Conservation (phyloP, 352 stramenopile genomes). For the Globisporangium okanoganense region DNA sequence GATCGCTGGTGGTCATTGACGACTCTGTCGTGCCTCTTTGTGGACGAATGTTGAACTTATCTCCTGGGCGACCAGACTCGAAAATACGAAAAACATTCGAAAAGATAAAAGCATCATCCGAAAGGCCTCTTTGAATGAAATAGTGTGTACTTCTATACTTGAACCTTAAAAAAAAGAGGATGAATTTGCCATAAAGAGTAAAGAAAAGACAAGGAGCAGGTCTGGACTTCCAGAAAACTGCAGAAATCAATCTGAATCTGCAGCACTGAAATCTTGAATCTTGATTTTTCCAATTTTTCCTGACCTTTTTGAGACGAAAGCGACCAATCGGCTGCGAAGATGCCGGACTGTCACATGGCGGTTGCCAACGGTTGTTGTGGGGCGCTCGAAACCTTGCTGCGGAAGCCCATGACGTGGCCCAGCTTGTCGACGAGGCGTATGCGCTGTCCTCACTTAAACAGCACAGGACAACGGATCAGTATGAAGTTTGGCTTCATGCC, state of each 20-base stretch:
- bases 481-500: too few relatives aligned
- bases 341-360: neutral
- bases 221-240: neutral
- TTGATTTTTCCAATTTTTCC: neutral
- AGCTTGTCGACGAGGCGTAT: too few relatives aligned
- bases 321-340: neutral
- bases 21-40: neutral
- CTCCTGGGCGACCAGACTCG: neutral
- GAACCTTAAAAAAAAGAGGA: neutral
- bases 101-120: neutral
- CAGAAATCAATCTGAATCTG: neutral
- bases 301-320: neutral
- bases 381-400: too few relatives aligned
- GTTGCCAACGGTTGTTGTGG: too few relatives aligned
- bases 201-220: neutral
- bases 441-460: too few relatives aligned
- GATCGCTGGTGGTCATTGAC: neutral
- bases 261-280: neutral
- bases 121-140: neutral
- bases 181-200: neutral
- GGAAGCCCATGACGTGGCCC: too few relatives aligned
- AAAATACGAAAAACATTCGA: neutral
- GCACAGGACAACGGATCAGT: too few relatives aligned
- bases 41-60: neutral
- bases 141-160: neutral